Evolutionary conservation across 2,329 filamentous ascomycete species (phyloP).

Genomic region (Arthrobotrys conoides): DNA sequence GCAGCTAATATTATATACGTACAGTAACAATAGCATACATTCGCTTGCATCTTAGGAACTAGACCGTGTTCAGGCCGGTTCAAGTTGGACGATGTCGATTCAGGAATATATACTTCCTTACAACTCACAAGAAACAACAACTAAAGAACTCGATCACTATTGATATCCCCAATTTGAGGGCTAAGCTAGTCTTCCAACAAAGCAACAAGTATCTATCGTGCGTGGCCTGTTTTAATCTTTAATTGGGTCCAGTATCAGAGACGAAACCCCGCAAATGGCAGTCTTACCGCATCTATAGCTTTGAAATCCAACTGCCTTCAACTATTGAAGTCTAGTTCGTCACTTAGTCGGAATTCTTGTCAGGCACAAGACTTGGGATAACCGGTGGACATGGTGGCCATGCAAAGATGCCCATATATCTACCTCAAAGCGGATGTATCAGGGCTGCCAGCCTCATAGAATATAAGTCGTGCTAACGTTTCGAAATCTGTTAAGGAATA

Average conservation of each 20-base stretch:
- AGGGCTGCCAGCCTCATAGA: constrained; percentile 13
- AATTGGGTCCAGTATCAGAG: background rate
- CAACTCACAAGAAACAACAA: constrained; percentile 12
- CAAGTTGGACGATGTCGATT: background rate
- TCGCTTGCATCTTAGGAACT: constrained; percentile 1
- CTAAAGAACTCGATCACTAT: constrained; percentile 3
- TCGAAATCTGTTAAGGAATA: constrained; percentile 5
- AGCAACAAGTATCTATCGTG: constrained; percentile 18
- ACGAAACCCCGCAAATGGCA: constrained; percentile 3
- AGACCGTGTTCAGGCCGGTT: constrained; percentile 1
- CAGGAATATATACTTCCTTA: background rate
- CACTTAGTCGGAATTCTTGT: constrained; percentile 22
- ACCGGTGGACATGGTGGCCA: constrained; percentile 33
- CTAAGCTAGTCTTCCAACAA: constrained; percentile 28
- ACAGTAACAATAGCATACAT: background rate
- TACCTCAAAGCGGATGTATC: constrained; percentile 35
- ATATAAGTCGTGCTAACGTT: constrained; percentile 15
- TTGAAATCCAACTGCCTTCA: constrained; percentile 25
- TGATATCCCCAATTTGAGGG: background rate
- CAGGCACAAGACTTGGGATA: constrained; percentile 28
- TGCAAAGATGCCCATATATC: constrained; percentile 1
- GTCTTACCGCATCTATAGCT: constrained; percentile 2
- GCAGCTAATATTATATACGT: background rate
- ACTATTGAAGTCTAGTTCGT: constrained; percentile 32
- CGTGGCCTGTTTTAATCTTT: constrained; percentile 37